Evolutionary conservation across 768 basidiomycete species (phyloP).

Genomic region (Macrolepiota fuliginosa): DNA sequence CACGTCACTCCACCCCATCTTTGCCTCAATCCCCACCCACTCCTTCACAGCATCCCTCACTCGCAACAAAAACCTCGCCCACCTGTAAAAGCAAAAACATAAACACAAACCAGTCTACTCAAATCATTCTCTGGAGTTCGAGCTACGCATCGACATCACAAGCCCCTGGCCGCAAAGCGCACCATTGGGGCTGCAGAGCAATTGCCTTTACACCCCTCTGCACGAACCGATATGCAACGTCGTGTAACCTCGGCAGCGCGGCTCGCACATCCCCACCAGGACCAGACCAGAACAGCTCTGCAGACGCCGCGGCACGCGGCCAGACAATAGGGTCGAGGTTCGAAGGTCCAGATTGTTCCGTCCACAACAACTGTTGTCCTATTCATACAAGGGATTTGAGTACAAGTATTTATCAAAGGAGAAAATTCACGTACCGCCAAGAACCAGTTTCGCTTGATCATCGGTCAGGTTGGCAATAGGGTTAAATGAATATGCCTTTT

Average conservation of each 20-base stretch:
- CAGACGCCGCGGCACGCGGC: slow-evolving; percentile 70
- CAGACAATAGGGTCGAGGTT: slow-evolving; percentile 69
- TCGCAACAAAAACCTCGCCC: neutral
- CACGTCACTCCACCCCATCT: no score
- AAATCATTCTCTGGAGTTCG: neutral
- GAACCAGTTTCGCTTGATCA: no score
- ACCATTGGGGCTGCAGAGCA: slow-evolving; percentile 70
- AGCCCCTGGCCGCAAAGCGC: slow-evolving; percentile 60
- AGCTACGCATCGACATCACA: slow-evolving; percentile 48
- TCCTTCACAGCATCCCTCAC: neutral
- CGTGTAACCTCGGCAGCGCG: slow-evolving; percentile 72
- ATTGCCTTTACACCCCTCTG: slow-evolving; percentile 61
- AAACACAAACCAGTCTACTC: neutral
- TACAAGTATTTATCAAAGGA: neutral
- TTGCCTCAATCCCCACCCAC: neutral
- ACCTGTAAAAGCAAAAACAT: neutral
- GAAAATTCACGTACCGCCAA: slow-evolving; percentile 61
- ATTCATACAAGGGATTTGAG: no score
- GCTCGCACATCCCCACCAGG: slow-evolving; percentile 38
- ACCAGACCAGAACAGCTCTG: slow-evolving; percentile 77
- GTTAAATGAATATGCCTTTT: no score
- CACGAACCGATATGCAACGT: slow-evolving; percentile 57
- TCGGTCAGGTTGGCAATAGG: no score
- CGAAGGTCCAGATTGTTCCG: slow-evolving; percentile 64
- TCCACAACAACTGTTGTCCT: slow-evolving; percentile 72